Evolutionary conservation across 1,139 yeast genomes (phyloP), one percentile per base, ranked within the genome.

Genomic region (Geotrichum macrosporum): DNA sequence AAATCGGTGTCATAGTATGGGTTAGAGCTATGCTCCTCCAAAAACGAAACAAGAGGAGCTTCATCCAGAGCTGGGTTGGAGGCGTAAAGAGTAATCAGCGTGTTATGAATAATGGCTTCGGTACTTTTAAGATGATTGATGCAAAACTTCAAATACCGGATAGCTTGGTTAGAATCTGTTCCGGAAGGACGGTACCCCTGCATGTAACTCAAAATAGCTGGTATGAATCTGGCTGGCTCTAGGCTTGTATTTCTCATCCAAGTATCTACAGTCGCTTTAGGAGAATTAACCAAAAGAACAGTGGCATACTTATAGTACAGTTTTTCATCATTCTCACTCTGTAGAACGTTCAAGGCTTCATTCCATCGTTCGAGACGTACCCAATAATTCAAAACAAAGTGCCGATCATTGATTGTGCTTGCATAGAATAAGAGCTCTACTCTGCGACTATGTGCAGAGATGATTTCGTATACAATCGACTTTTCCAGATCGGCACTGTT

Each of bases 291-390:
- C 48, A 92, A 64, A 34, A 92, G 64, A 0, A 80, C 79, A 0
- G 84, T 79, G 0, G 96, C 73, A 51, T 79, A 79, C 50, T 76
- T 73, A 65, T 87, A 87, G 2, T 84, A 74, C 8, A 77, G 62
- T 1, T 72, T 71, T 1, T 73, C 67, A 40, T 76, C 73, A 20
- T 72, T 68, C 50, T 77, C 77, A 37, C 71, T 68, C 40, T 77
- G 75, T 42, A 87, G 62, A 0, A 80, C 75, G 45, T 76, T 75
- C 41, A 88, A 64, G 0, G 95, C 84, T 48, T 81, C 81, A 3
- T 70, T 63, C 95, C 96, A 94, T 50, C 82, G 75, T 51, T 80
- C 82, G 20, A 71, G 63, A 37, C 81, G 76, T 12, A 89, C 73
- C 74, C 88, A 79, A 61, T 83, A 80, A 21, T 78, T 71, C 34